Percentiles rank a stretch among this genome's conserved stretches.
phyloP scores from a whole-genome alignment of 1,284 basidiomycete species.

The Inonotus hispidus region DNA sequence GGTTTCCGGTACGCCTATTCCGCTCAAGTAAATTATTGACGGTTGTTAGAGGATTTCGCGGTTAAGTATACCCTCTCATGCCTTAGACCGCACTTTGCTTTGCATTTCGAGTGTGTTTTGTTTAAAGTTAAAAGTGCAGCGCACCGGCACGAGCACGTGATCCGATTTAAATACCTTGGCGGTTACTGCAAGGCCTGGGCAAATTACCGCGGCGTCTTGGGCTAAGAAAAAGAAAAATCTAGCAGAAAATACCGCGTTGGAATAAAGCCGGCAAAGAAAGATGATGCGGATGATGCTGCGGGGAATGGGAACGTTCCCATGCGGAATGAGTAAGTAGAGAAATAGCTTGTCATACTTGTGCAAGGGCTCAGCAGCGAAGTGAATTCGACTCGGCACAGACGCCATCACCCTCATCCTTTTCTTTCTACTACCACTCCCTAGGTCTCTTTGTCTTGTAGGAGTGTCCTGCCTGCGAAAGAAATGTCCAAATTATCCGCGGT shows the following conservation, averaged over 20 bases:
- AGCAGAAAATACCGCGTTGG: not conserved
- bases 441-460: not conserved
- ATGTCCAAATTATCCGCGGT: slow-evolving; percentile 1
- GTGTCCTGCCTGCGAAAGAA: not conserved
- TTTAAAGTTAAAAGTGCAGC: too few species aligned
- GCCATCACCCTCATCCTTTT: not conserved
- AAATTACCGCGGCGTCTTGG: too few species aligned
- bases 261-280: not conserved
- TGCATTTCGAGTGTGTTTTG: too few species aligned
- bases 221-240: too few species aligned
- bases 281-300: not conserved
- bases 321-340: not conserved
- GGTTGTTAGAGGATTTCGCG: not conserved
- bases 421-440: not conserved
- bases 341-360: too few species aligned
- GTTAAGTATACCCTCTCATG: too few species aligned
- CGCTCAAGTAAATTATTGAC: not conserved
- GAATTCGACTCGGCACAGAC: not conserved
- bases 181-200: too few species aligned
- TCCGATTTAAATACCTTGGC: too few species aligned
- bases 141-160: too few species aligned
- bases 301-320: slow-evolving; percentile 7
- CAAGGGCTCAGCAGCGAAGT: too few species aligned
- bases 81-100: too few species aligned
- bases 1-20: not conserved